Conservation (phyloP, 768 basidiomycete species). For the Exidia glandulosa region DNA sequence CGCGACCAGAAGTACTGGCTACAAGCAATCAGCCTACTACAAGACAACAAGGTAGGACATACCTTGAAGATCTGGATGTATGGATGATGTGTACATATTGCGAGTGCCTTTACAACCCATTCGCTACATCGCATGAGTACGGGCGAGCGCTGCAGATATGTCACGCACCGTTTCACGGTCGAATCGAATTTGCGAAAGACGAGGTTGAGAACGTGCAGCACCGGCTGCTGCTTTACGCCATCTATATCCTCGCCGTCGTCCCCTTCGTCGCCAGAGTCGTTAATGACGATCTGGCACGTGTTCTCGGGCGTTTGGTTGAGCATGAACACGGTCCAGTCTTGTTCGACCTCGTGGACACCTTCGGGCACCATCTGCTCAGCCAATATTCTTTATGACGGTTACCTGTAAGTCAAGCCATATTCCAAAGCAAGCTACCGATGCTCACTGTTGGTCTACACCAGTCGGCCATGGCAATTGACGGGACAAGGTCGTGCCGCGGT, state of each 20-base stretch:
- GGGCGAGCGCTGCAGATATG: neutral
- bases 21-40: neutral
- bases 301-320: slow-evolving; percentile 90
- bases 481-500: slow-evolving; percentile 83
- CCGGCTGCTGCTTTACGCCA: slow-evolving; percentile 11
- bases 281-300: slow-evolving; percentile 69
- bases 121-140: neutral
- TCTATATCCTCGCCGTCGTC: slow-evolving; percentile 9
- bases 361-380: slow-evolving; percentile 99
- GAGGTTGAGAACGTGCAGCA: slow-evolving; percentile 82
- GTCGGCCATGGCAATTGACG: slow-evolving; percentile 95
- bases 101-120: slow-evolving; percentile 77
- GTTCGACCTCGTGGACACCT: slow-evolving; percentile 86
- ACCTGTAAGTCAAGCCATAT: neutral
- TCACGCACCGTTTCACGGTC: slow-evolving; percentile 55
- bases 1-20: slow-evolving; percentile 90
- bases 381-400: slow-evolving; percentile 68
- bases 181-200: slow-evolving; percentile 90
- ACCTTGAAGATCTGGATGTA: slow-evolving; percentile 97
- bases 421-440: slow-evolving; percentile 1
- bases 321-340: slow-evolving; percentile 99
- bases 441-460: slow-evolving; percentile 82
- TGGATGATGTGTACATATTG: slow-evolving; percentile 85
- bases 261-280: slow-evolving; percentile 14
- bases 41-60: neutral